Evolutionary conservation across 2,329 filamentous ascomycete species (phyloP), one percentile per base, ranked within the genome.

Genomic region (Knoxdaviesia capensis): DNA sequence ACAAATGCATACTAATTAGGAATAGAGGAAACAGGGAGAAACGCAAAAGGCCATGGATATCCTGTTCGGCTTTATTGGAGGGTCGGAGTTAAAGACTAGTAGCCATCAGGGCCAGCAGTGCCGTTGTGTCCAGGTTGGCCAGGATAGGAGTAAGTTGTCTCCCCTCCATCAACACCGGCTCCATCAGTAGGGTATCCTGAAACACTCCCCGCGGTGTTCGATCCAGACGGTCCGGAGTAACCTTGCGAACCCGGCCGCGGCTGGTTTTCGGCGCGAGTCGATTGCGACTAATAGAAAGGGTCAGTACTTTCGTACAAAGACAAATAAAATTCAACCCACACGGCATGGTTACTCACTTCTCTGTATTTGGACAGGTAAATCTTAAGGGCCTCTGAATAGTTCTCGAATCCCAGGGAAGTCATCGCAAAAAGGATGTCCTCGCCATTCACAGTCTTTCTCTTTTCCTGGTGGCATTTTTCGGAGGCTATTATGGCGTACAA

Each of bases 391-490:
- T 98, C 90, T 30, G 88, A 82, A 58, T 98, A 98, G 63, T 98
- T 98, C 62, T 98, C 90, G 59, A 98, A 98, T 1, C 90, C 90
- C 34, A 98, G 72, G 30, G 90, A 98, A 6, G 88, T 96, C 90
- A 98, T 98, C 46, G 90, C 90, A 57, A 96, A 98, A 38, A 98
- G 67, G 46, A 98, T 98, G 54, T 98, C 90, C 61, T 98, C 90
- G 51, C 90, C 90, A 55, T 98, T 98, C 50, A 98, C 90, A 0
- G 90, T 98, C 68, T 98, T 98, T 54, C 90, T 77, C 69, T 98
- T 98, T 62, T 98, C 90, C 60, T 96, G 90, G 59, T 98, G 90
- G 56, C 90, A 98, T 62, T 98, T 98, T 62, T 98, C 90, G 48
- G 90, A 96, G 31, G 90, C 90, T 96, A 56, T 58, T 50, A 51